Evolutionary conservation across 2,329 filamentous ascomycete species (phyloP).

Genomic region (Zasmidium angulare): DNA sequence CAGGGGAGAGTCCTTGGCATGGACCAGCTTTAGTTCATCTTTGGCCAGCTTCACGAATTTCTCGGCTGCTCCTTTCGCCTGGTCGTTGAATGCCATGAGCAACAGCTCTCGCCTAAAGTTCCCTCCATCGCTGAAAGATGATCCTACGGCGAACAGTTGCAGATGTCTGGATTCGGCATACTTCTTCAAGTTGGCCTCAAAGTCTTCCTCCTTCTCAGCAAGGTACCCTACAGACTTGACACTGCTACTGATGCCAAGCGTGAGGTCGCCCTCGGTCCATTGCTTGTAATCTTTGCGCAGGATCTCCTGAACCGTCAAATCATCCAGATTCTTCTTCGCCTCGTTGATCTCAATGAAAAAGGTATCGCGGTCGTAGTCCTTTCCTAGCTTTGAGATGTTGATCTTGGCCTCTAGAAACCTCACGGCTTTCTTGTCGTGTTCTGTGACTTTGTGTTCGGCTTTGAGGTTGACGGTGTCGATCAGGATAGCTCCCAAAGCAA

Average conservation of each 20-base stretch:
- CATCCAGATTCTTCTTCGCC: slow-evolving; percentile 68
- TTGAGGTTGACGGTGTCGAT: slow-evolving; percentile 70
- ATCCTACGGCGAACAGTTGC: slow-evolving; percentile 69
- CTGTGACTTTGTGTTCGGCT: slow-evolving; percentile 61
- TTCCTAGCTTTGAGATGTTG: slow-evolving; percentile 37
- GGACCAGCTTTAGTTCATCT: slow-evolving; percentile 56
- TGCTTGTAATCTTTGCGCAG: slow-evolving; percentile 83
- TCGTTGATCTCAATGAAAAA: slow-evolving; percentile 62
- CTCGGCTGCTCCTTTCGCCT: slow-evolving; percentile 52
- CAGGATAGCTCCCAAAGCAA: slow-evolving; percentile 70
- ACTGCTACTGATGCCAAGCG: slow-evolving; percentile 67
- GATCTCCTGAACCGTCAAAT: slow-evolving; percentile 63
- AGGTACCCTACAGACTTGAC: slow-evolving; percentile 65
- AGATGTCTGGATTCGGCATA: slow-evolving; percentile 60
- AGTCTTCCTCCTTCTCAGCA: slow-evolving; percentile 52
- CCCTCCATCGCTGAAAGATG: slow-evolving; percentile 56
- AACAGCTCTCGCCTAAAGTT: slow-evolving; percentile 67
- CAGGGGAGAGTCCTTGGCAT: slow-evolving; percentile 48
- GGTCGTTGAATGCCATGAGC: slow-evolving; percentile 58
- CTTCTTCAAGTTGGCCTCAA: slow-evolving; percentile 51
- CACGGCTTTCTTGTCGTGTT: slow-evolving; percentile 59
- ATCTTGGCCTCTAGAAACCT: slow-evolving; percentile 60
- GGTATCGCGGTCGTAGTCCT: slow-evolving; percentile 51
- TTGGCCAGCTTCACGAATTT: slow-evolving; percentile 52
- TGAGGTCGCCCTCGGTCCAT: slow-evolving; percentile 60